Conservation (phyloP, 1,284 basidiomycete species). For the Cryptococcus floricola region DNA sequence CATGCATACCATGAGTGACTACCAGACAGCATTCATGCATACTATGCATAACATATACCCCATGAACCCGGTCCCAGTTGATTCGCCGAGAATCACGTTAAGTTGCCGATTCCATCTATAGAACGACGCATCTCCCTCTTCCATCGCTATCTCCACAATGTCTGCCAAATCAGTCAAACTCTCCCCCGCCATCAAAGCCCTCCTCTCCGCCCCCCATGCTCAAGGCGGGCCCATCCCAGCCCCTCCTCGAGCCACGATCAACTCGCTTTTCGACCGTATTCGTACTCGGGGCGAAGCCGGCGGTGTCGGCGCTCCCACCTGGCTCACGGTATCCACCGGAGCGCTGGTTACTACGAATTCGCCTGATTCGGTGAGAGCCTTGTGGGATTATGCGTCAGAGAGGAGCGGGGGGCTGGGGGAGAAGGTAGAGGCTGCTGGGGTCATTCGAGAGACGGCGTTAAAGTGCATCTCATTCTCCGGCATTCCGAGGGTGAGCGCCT, state of each 20-base stretch:
- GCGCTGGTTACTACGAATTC: conserved; percentile 44
- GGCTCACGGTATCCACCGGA: conserved; percentile 39
- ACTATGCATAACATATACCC: too few relatives aligned
- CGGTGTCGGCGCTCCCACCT: conserved; percentile 13
- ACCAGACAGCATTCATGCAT: too few relatives aligned
- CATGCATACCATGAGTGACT: too few relatives aligned
- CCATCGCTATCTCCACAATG: too few relatives aligned
- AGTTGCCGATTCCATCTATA: too few relatives aligned
- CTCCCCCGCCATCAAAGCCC: conserved; percentile 39
- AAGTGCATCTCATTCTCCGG: conserved; percentile 93
- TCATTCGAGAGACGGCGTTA: conserved; percentile 89
- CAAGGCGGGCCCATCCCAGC: conserved; percentile 31
- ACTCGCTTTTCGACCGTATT: conserved; percentile 31
- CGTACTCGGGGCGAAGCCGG: conserved; percentile 6
- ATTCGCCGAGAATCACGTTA: too few relatives aligned
- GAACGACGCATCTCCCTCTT: too few relatives aligned
- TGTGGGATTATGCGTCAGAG: conserved; percentile 34
- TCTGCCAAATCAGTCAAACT: conserved; percentile 26
- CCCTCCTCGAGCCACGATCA: conserved; percentile 17
- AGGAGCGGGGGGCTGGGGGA: neutral
- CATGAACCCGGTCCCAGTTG: too few relatives aligned
- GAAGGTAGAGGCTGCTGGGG: conserved; percentile 23
- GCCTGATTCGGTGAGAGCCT: conserved; percentile 34
- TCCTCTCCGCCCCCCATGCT: conserved; percentile 35
- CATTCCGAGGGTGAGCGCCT: conserved; percentile 49